phyloP scores from a whole-genome alignment of 768 basidiomycete genomes.

The Leccinum longicurvipes region DNA sequence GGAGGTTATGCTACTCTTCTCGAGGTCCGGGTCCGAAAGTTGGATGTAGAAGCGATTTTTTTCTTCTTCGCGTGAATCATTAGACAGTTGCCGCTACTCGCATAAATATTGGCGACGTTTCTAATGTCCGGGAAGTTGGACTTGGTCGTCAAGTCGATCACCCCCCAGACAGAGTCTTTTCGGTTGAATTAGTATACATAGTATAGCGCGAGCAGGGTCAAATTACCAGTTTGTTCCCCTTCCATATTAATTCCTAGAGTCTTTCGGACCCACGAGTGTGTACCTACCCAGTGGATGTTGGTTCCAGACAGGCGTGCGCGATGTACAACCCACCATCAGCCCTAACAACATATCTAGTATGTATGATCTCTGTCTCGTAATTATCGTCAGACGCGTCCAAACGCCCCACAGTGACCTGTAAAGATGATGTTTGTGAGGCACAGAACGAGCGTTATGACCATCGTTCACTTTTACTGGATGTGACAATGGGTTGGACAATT shows the following conservation, averaged over 20 bases:
- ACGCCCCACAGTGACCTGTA: neutral
- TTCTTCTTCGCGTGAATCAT: neutral
- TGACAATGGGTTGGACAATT: neutral
- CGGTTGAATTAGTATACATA: neutral
- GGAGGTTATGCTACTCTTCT: neutral
- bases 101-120: neutral
- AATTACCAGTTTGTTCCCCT: neutral
- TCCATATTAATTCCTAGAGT: neutral
- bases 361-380: conserved; percentile 29
- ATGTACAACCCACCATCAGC: conserved; percentile 30
- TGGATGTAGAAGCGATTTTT: neutral
- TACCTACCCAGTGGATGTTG: neutral
- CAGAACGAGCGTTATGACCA: neutral
- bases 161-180: neutral
- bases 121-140: neutral
- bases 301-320: neutral
- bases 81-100: neutral
- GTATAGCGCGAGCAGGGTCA: neutral
- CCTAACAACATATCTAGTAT: conserved; percentile 36
- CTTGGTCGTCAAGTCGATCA: neutral
- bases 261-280: neutral
- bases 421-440: neutral
- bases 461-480: neutral
- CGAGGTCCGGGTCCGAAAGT: neutral
- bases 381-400: conserved; percentile 20